Evolutionary conservation across 371 early-diverging fungal genomes (phyloP).

Genomic region (Mucor irregularis): DNA sequence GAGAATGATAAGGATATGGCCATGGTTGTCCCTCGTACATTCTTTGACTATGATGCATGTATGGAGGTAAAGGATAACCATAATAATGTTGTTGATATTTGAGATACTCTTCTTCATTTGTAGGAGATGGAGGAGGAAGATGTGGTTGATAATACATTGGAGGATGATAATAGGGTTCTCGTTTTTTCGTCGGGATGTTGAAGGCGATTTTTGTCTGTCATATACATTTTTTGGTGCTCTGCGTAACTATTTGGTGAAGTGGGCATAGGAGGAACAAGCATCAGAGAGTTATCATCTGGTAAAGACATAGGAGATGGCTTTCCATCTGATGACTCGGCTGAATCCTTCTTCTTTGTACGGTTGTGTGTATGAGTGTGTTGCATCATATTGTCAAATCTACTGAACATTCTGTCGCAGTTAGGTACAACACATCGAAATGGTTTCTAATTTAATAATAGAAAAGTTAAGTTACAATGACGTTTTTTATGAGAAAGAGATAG

Average conservation of each 20-base stretch:
- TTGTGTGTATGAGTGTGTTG: constrained; percentile 54
- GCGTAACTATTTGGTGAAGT: constrained; percentile 5
- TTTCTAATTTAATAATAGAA: constrained; percentile 20
- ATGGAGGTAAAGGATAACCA: not conserved
- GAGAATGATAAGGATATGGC: not conserved
- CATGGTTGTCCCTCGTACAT: too few relatives aligned
- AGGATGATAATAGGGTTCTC: not conserved
- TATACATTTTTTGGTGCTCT: not conserved
- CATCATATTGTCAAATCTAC: constrained; percentile 59
- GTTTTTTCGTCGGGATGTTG: not conserved
- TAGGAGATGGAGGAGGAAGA: constrained; percentile 6
- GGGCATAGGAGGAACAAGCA: not conserved
- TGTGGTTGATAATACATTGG: not conserved
- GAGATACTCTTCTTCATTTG: constrained; percentile 2
- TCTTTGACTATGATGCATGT: too few relatives aligned
- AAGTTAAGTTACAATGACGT: not conserved
- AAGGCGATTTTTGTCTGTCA: not conserved
- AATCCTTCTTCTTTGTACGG: constrained; percentile 18
- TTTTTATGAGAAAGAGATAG: too few relatives aligned
- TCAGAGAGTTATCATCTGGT: constrained; percentile 1
- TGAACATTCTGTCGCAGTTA: constrained; percentile 47
- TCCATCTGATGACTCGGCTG: not conserved
- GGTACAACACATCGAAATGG: constrained; percentile 51
- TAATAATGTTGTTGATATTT: not conserved
- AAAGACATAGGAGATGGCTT: not conserved